Evolutionary conservation across 1,139 yeast species (phyloP).

Genomic region (Protomyces gravidus): DNA sequence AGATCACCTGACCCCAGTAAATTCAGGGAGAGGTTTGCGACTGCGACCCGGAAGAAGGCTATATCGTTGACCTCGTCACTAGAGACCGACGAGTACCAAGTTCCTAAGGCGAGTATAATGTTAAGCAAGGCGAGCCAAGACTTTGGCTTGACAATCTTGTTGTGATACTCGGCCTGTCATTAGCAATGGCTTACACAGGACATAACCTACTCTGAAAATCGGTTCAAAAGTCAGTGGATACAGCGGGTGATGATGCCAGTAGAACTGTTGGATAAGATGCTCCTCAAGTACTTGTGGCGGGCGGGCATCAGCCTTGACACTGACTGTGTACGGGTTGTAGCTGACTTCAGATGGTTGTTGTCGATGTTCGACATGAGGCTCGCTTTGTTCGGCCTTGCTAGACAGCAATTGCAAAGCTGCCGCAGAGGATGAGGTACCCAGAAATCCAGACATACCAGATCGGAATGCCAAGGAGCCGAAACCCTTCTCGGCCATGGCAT

Average conservation of each 20-base stretch:
- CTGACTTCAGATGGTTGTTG: not conserved
- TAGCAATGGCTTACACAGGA: not conserved
- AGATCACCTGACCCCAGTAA: not conserved
- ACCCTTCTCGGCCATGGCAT: not conserved
- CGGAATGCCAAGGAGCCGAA: not conserved
- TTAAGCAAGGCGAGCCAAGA: not conserved
- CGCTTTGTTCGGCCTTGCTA: not conserved
- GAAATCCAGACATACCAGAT: not conserved
- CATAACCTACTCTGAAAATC: not conserved
- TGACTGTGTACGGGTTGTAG: not conserved
- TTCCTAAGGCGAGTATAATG: not conserved
- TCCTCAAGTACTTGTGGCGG: not conserved
- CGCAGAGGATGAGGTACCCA: not conserved
- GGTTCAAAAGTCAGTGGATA: not conserved
- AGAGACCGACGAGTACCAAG: not conserved
- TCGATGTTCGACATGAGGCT: not conserved
- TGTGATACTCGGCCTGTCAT: not conserved
- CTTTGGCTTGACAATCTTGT: not conserved
- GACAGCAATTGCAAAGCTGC: not conserved
- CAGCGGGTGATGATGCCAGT: not conserved
- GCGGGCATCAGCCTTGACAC: not conserved
- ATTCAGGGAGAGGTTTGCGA: not conserved
- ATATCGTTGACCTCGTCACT: not conserved
- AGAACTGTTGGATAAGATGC: not conserved
- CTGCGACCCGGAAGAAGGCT: not conserved